Base-by-base conservation (phyloP, 257 asterid genomes). In the Anisodus acutangulus region DNA sequence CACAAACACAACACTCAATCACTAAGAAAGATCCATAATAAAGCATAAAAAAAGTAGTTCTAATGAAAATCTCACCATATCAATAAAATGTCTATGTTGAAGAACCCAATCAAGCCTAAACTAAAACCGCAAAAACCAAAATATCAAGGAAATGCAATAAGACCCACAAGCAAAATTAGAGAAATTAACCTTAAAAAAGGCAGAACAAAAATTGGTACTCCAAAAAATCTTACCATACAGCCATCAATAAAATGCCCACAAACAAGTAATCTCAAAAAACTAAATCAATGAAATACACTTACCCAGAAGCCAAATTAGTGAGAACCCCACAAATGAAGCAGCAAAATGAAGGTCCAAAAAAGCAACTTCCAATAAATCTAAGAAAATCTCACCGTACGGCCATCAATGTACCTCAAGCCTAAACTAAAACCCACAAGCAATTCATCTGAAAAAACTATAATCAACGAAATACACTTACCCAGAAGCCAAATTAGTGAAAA, bases 101-200 rank as follows among this genome's bases (percentile, higher is more conserved):
- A 72, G 17, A 19, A 49, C 22, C 71, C 47, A 82, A 69, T 49
- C 62, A 67, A 41, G 55, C 31, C 83, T 49, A 69, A 80, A 79
- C 58, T 9, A 11, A 83, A 63, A n/a, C 19, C 41, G 9, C 6
- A 15, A 16, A 31, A 64, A 3, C 31, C 41, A n/a, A 74, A 5
- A 47, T 3, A 43, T 22, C 51, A 8, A 9, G 41, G 35, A 31
- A 31, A 31, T 31, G 35, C 35, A 31, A 1, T 31, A 31, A 31
- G 1, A 31, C 35, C 82, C 49, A 76, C 45, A 12, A 51, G 17
- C 64, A 39, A 45, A 80, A 63, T 31, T 49, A 57, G 10, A 2
- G 8, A 60, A 76, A 5, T 69, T 39, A 39, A 39, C 78, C 7
- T 9, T 26, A 41, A 39, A 69, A 13, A 0, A 9, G 8, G 4